These are phyloP conservation scores for Aspergillus sclerotiicarbonarius DNA, from an alignment of 495 filamentous ascomycete genomes.

Conservation along the genomic window DNA sequence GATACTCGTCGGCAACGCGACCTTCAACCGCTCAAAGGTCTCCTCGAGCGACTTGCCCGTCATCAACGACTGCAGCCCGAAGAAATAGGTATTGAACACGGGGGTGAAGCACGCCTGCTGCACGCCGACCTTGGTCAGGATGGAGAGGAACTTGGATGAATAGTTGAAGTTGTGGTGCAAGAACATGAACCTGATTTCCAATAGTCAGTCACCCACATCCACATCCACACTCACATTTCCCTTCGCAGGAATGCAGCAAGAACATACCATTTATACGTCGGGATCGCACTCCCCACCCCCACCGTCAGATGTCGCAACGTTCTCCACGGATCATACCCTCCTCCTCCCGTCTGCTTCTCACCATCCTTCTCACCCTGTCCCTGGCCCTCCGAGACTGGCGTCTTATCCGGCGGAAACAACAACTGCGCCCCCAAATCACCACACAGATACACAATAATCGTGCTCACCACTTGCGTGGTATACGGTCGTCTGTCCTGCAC, in stretches of 20 bases:
- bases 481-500: constrained; percentile 70
- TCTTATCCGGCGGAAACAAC: constrained; percentile 39
- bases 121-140: constrained; percentile 72
- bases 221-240: not conserved
- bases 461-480: constrained; percentile 70
- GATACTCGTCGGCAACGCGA: constrained; percentile 74
- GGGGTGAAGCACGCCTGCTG: constrained; percentile 85
- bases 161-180: constrained; percentile 81
- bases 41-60: constrained; percentile 57
- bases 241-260: not conserved
- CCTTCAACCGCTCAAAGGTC: constrained; percentile 64
- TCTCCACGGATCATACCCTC: constrained; percentile 65
- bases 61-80: constrained; percentile 72
- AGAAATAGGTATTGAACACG: constrained; percentile 89
- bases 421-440: constrained; percentile 81
- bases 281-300: constrained; percentile 68
- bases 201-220: not conserved
- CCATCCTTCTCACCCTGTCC: constrained; percentile 3
- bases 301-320: constrained; percentile 72
- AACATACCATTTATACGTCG: constrained; percentile 72
- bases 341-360: constrained; percentile 28
- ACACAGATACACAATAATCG: constrained; percentile 72
- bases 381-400: not conserved
- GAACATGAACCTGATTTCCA: constrained; percentile 67
- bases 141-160: constrained; percentile 62